Evolutionary conservation across 2,329 filamentous ascomycete genomes (phyloP), one percentile per base, ranked within the genome.

Genomic region (Cercospora brassicicola): DNA sequence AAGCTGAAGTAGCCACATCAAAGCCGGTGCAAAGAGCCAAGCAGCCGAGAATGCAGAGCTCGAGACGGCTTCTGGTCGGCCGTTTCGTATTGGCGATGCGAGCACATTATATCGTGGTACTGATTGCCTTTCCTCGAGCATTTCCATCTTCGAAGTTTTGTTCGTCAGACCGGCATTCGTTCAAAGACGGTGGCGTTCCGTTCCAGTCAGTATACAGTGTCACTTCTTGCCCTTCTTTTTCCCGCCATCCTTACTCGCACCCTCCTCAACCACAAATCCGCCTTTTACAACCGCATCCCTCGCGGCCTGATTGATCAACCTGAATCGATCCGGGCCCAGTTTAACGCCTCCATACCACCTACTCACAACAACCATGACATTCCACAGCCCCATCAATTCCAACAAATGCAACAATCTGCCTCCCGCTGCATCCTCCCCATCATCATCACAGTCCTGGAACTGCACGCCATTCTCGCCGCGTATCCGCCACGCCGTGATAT

Each of bases 381-480:
- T 88, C 93, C 94, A 97, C 10, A 96, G 85, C 76, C 94, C 92
- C 92, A 97, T 97, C 69, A 97, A 81, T 82, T 97, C 93, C 89
- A 99, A 90, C 31, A 99, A 83, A 81, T 96, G 93, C 68, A 98
- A 81, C 76, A 99, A 80, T 51, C 95, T 86, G 0, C 91, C 89
- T 0, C 95, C 95, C 0, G 95, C 95, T 5, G 95, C 95, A 28
- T 91, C 91, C 84, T 99, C 95, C 2, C 95, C 95, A 78, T 99
- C 95, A 75, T 99, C 95, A 75, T 99, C 92, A 77, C 90, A 97
- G 80, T 99, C 95, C 79, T 98, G 94, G 73, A 90, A 93, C n/a
- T 76, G 74, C 53, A 74, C 74, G 5, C 71, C 85, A 4, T 82
- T 81, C 0, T 80, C 74, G 0, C 87, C 87, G 31, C 86, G 87